Percentiles rank a stretch among this genome's conserved stretches.
Conservation (phyloP, 2,329 filamentous ascomycete genomes). For the Sphaerulina populicola region DNA sequence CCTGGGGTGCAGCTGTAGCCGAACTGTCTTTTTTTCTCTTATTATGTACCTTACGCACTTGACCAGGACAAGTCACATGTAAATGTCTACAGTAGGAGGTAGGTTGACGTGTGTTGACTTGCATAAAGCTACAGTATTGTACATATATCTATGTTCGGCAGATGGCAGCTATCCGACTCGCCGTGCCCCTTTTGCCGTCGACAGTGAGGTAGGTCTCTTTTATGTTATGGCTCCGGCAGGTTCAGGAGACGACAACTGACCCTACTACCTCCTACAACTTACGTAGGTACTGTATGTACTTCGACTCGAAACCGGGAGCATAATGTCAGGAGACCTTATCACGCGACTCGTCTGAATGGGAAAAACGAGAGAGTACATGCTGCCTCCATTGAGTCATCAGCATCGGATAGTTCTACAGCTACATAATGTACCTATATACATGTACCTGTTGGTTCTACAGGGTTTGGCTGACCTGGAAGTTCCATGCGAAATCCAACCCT, state of each 20-base stretch:
- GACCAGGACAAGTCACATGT: too few species aligned
- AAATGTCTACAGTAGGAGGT: too few species aligned
- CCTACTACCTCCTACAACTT: too few species aligned
- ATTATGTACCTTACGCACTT: not conserved
- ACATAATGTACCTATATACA: too few species aligned
- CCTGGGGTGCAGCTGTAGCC: not conserved
- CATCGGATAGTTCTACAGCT: too few species aligned
- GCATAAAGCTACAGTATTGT: not conserved
- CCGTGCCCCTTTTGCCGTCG: not conserved
- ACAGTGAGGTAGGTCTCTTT: not conserved
- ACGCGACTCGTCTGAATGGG: not conserved
- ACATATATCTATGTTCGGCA: not conserved
- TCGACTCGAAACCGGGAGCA: too few species aligned
- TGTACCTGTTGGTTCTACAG: too few species aligned
- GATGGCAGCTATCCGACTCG: not conserved
- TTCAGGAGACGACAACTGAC: too few species aligned
- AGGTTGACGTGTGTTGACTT: not conserved
- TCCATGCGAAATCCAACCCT: too few species aligned
- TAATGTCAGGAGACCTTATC: not conserved
- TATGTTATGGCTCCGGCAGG: too few species aligned
- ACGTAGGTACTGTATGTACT: too few species aligned
- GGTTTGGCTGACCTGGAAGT: too few species aligned
- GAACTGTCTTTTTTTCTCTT: not conserved
- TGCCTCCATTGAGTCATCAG: not conserved
- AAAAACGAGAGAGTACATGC: not conserved